Evolutionary conservation across 352 stramenopile genomes (phyloP).

Genomic region (Globisporangium apiculatum): DNA sequence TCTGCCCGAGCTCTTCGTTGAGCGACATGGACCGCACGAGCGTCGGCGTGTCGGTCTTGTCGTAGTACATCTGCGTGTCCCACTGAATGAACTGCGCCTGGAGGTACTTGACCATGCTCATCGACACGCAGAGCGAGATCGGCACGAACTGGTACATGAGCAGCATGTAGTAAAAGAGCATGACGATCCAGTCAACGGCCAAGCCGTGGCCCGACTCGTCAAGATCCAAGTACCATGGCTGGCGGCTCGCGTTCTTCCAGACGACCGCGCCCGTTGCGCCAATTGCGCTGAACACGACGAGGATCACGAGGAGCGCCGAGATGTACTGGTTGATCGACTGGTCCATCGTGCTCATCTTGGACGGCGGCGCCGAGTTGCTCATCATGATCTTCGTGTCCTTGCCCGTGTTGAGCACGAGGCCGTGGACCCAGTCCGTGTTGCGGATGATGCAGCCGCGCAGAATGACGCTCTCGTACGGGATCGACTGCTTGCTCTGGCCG

Average conservation of each 20-base stretch:
- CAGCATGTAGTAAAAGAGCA: constrained; percentile 93
- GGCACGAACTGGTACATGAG: constrained; percentile 97
- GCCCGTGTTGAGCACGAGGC: constrained; percentile 92
- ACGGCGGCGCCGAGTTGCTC: constrained; percentile 70
- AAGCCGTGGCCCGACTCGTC: constrained; percentile 22
- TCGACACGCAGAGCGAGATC: constrained; percentile 96
- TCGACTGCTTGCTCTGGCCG: constrained; percentile 28
- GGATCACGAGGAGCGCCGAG: constrained; percentile 48
- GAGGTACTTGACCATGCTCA: constrained; percentile 94
- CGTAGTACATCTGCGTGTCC: constrained; percentile 92
- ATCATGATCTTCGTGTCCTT: constrained; percentile 92
- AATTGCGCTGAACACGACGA: constrained; percentile 56
- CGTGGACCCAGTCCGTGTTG: constrained; percentile 91
- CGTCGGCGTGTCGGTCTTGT: constrained; percentile 80
- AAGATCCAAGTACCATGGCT: constrained; percentile 54
- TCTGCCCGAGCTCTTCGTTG: constrained; percentile 94
- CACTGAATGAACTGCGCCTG: constrained; percentile 93
- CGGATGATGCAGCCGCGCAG: constrained; percentile 88
- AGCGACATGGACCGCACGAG: constrained; percentile 91
- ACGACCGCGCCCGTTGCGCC: constrained; percentile 51
- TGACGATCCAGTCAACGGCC: constrained; percentile 60
- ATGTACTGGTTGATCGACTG: constrained; percentile 79
- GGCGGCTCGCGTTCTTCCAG: constrained; percentile 38
- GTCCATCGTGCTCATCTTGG: constrained; percentile 87
- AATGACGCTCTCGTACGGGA: constrained; percentile 83